Evolutionary conservation across 1,284 basidiomycete species (phyloP).

Genomic region (Ustilago loliicola): DNA sequence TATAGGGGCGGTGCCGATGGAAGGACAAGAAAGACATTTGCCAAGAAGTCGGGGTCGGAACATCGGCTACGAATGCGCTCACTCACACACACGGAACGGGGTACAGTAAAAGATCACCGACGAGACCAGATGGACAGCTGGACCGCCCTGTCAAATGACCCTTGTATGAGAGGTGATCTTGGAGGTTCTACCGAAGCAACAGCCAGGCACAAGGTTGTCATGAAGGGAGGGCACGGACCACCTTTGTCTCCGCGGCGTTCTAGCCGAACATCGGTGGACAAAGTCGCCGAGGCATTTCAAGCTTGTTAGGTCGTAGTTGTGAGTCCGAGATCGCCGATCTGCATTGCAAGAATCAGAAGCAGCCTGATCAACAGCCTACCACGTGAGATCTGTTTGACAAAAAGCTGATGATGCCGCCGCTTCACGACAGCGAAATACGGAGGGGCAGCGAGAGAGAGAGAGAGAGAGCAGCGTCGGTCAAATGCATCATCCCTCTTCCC

Average conservation of each 20-base stretch:
- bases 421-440: background rate
- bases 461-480: background rate
- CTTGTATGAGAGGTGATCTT: background rate
- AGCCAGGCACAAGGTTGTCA: no score
- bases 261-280: slow-evolving; percentile 3
- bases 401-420: background rate
- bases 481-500: background rate
- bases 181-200: background rate
- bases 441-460: background rate
- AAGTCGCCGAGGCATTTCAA: background rate
- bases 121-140: background rate
- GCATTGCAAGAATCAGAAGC: background rate
- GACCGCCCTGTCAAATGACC: no score
- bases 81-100: background rate
- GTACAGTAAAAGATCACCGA: background rate
- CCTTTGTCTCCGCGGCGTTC: slow-evolving; percentile 2
- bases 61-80: no score
- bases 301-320: background rate
- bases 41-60: background rate
- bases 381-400: background rate
- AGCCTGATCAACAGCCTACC: background rate
- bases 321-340: slow-evolving; percentile 1
- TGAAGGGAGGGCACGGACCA: slow-evolving; percentile 6
- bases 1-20: background rate
- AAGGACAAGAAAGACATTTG: background rate